phyloP scores from a whole-genome alignment of 2,329 filamentous ascomycete species.

The Zymoseptoria tritici region DNA sequence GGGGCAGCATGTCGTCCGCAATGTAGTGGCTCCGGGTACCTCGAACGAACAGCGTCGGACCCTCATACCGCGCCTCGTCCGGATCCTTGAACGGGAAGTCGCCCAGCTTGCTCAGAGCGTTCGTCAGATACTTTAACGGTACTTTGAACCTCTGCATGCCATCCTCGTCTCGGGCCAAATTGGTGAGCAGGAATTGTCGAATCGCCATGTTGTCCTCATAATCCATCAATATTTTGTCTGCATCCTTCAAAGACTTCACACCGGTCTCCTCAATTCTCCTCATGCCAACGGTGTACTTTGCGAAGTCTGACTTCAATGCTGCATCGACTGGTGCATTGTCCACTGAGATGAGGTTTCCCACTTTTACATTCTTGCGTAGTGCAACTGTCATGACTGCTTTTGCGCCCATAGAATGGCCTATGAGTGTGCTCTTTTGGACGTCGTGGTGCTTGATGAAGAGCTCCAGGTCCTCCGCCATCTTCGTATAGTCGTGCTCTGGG shows the following conservation, averaged over 20 bases:
- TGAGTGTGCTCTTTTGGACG: constrained; percentile 65
- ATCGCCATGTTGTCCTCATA: constrained; percentile 70
- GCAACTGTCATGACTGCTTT: constrained; percentile 88
- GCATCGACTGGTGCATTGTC: constrained; percentile 89
- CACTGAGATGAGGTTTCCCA: constrained; percentile 69
- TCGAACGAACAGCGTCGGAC: constrained; percentile 71
- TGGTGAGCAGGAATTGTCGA: constrained; percentile 86
- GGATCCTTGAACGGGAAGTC: constrained; percentile 83
- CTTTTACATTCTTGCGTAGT: constrained; percentile 58
- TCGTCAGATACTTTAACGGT: constrained; percentile 63
- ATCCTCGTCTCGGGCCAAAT: constrained; percentile 56
- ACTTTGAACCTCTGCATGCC: constrained; percentile 66
- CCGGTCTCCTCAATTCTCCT: constrained; percentile 63
- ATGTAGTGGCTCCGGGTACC: constrained; percentile 73
- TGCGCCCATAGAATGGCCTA: constrained; percentile 95
- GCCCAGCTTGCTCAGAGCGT: constrained; percentile 65
- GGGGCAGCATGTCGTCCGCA: constrained; percentile 69
- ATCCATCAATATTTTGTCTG: constrained; percentile 67
- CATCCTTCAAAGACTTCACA: constrained; percentile 64
- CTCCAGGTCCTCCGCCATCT: constrained; percentile 77
- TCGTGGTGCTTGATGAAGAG: constrained; percentile 67
- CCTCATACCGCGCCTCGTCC: constrained; percentile 59
- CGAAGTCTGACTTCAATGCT: constrained; percentile 65
- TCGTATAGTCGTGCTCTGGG: constrained; percentile 66
- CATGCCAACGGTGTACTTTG: constrained; percentile 77